These are phyloP conservation scores for Pseudomassariella vexata DNA, from an alignment of 2,329 filamentous ascomycete species.

Conservation along the genomic window DNA sequence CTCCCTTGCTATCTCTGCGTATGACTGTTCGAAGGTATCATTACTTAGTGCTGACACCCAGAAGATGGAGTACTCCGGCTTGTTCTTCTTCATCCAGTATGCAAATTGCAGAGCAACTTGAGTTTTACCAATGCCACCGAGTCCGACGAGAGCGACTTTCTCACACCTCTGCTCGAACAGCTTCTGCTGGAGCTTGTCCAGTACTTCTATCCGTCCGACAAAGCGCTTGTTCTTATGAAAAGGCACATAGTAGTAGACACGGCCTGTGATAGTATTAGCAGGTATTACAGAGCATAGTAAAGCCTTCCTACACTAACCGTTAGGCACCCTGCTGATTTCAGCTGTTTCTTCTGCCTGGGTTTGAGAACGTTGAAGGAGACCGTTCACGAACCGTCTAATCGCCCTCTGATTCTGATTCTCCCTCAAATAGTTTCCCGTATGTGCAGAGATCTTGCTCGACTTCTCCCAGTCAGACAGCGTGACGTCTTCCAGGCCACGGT, in stretches of 20 bases:
- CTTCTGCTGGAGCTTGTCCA: too few relatives aligned
- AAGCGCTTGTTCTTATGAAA: too few relatives aligned
- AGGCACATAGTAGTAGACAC: too few relatives aligned
- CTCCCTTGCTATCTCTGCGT: constrained; percentile 23
- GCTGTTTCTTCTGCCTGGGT: too few relatives aligned
- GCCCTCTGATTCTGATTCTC: constrained; percentile 9
- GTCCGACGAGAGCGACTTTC: constrained; percentile 24
- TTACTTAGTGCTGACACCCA: constrained; percentile 35
- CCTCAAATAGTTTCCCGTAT: constrained; percentile 14
- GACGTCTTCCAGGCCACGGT: constrained; percentile 19
- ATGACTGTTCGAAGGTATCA: constrained; percentile 32
- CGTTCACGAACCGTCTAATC: too few relatives aligned
- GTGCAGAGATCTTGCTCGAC: constrained; percentile 14
- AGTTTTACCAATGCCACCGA: constrained; percentile 35
- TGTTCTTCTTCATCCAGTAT: constrained; percentile 27
- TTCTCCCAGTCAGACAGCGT: constrained; percentile 20
- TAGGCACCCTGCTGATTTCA: too few relatives aligned
- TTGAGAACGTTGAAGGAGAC: too few relatives aligned
- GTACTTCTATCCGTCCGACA: too few relatives aligned
- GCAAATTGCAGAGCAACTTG: constrained; percentile 32
- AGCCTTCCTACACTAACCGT: too few relatives aligned
- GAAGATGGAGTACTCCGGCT: constrained; percentile 32
- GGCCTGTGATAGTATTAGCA: too few relatives aligned
- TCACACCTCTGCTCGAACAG: too few relatives aligned
- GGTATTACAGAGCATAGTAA: too few relatives aligned